Evolutionary conservation across 768 basidiomycete genomes (phyloP), one percentile per base, ranked within the genome.

Genomic region (Gautieria morchelliformis): DNA sequence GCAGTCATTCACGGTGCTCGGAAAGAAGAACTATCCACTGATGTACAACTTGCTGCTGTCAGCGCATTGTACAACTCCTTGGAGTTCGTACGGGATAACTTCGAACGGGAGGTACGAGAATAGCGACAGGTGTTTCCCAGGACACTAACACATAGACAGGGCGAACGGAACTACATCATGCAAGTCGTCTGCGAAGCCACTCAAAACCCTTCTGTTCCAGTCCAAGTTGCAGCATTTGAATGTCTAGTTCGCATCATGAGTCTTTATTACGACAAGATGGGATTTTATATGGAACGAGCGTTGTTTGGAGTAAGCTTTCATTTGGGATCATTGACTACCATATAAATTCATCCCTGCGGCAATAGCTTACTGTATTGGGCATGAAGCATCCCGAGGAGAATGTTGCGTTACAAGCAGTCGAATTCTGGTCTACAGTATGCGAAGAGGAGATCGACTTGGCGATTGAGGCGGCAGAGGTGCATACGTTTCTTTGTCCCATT

Each of bases 151-250:
- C 50, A 12, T 58, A 30, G 15, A 12, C 66, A 98, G 93, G 96
- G 96, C 63, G 96, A 99, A 71, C 84, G 96, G 49, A 99, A 98
- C 73, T 98, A 96, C 74, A 98, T 99, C 71, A 99, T 99, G 96
- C 96, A 99, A 75, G 93, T 98, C 44, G 90, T 98, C 17, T 99
- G 96, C 68, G 96, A 98, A 67, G 95, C 95, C 0, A 98, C 96
- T 0, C 96, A 98, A 70, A 93, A 85, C 63, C 59, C 79, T 1
- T 71, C 83, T 1, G 82, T 87, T 3, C 70, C 78, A 37, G 93
- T 98, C 37, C 95, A 98, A 74, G 88, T 96, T n/a, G 91, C 85
- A 32, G 87, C 96, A 5, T 99, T 96, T 65, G 93, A 96, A 68
- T 93, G 89, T 71, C 75, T 99, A 14, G 95, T 98, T 32, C 82